Evolutionary conservation across 2,329 filamentous ascomycete genomes (phyloP).

Genomic region (Calonectria pauciramosa): DNA sequence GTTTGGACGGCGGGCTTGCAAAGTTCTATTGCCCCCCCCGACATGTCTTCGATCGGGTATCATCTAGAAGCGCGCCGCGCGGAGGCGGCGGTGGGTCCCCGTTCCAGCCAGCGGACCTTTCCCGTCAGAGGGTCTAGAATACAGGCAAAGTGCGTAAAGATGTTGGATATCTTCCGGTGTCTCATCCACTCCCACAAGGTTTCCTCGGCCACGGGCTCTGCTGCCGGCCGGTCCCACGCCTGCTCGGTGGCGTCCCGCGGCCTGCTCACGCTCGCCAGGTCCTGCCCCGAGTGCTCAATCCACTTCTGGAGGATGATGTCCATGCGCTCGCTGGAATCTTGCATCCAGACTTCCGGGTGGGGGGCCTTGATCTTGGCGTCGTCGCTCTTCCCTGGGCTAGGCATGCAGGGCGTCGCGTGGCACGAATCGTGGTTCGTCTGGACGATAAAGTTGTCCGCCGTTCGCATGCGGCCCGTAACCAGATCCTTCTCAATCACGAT

Average conservation of each 20-base stretch:
- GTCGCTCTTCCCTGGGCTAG: not conserved
- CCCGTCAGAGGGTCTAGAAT: constrained; percentile 69
- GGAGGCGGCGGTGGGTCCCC: constrained; percentile 13
- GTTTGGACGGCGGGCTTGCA: not conserved
- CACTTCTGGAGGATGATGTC: constrained; percentile 18
- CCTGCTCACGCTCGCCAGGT: constrained; percentile 29
- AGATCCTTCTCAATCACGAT: constrained; percentile 31
- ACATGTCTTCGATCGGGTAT: not conserved
- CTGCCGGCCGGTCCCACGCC: not conserved
- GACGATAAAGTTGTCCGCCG: constrained; percentile 64
- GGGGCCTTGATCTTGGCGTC: not conserved
- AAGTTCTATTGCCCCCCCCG: not conserved
- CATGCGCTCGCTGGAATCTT: constrained; percentile 3
- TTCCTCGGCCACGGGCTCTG: constrained; percentile 19
- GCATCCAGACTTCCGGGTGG: constrained; percentile 27
- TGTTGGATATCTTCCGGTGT: constrained; percentile 67
- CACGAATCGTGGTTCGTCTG: constrained; percentile 68
- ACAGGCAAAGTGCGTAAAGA: constrained; percentile 69
- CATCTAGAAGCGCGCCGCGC: not conserved
- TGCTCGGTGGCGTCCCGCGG: not conserved
- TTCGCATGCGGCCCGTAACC: constrained; percentile 55
- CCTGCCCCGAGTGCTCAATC: constrained; percentile 6
- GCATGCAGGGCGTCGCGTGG: constrained; percentile 5
- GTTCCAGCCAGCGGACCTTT: constrained; percentile 53
- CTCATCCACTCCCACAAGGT: constrained; percentile 62